Base-by-base conservation (phyloP, 2,329 filamentous ascomycete genomes). In the Myrmaecium sp. region DNA sequence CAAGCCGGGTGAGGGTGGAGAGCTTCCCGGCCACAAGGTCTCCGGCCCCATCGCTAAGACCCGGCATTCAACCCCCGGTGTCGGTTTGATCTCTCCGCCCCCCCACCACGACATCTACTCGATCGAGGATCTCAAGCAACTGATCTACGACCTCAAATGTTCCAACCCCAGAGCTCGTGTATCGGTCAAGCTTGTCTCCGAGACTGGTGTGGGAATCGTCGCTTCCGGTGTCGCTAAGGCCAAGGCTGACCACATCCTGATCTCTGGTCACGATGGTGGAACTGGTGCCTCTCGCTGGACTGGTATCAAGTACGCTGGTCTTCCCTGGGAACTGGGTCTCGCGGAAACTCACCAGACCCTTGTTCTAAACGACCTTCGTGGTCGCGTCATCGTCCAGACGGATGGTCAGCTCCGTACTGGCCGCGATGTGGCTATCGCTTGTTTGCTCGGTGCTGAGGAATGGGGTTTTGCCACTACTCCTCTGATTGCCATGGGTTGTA, bases 81-180 rank as follows among this genome's bases (percentile, higher is more conserved):
- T 95, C 41, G 86, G 86, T 55, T 68, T 95, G 23, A 95, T 95
- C 49, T 93, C 83, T 13, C 86, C 86, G 21, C 84, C 86, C 38
- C 86, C 86, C 21, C 86, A 95, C 51, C 86, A 95, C 65, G 86
- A 95, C 47, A 94, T 95, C 40, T 95, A 95, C 66, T 92, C 82
- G 27, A 95, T 95, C 38, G 86, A 95, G 55, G 86, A 95, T 64
- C 55, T 95, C 33, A 95, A 95, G 63, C 86, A 95, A 54, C 63
- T 95, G 41, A 94, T 95, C 42, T 95, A 95, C 56, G 86, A 95
- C 55, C 63, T 94, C 30, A 95, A 95, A 62, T 94, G 84, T 60
- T 82, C 84, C 14, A 93, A 89, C 55, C 86, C 86, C 31, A 76
- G 86, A 36, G 74, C 86, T 29, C 73, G 86, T 42, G 76, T 95